phyloP scores from a whole-genome alignment of 2,329 filamentous ascomycete genomes.

The Colletotrichum sansevieriae region DNA sequence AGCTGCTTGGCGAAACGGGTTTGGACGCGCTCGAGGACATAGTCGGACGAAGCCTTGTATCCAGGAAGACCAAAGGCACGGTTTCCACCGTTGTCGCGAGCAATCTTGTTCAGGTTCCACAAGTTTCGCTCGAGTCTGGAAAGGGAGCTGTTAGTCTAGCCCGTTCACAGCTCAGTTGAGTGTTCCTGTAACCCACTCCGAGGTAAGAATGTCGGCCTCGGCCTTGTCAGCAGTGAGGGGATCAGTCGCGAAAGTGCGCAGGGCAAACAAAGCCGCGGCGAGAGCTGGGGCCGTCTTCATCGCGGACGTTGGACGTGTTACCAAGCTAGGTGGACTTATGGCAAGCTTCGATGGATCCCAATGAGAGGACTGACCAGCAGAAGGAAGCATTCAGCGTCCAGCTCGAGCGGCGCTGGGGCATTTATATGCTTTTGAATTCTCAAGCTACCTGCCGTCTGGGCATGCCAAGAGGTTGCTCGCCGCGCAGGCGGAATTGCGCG shows the following conservation, averaged over 20 bases:
- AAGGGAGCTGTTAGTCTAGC: not conserved
- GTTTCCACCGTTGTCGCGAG: constrained; percentile 67
- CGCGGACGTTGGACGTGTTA: constrained; percentile 19
- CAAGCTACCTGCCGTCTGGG: constrained; percentile 21
- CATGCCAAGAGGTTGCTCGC: constrained; percentile 24
- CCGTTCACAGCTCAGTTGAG: no score
- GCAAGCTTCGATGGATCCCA: constrained; percentile 29
- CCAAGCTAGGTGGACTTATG: constrained; percentile 2
- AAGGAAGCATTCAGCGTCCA: rapidly evolving
- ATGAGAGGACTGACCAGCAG: constrained; percentile 28
- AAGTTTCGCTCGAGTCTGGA: constrained; percentile 66
- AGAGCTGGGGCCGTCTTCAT: constrained; percentile 42
- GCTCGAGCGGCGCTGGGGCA: not conserved
- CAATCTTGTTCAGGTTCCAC: constrained; percentile 67
- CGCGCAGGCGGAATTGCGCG: constrained; percentile 26
- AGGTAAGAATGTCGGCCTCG: constrained; percentile 55
- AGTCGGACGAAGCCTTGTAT: constrained; percentile 70
- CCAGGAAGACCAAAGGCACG: constrained; percentile 71
- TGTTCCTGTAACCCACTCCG: constrained; percentile 49
- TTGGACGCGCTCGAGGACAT: constrained; percentile 61
- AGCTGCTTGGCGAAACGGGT: constrained; percentile 56
- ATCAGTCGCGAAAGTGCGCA: constrained; percentile 44
- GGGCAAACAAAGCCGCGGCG: constrained; percentile 38
- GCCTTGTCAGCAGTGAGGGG: constrained; percentile 55
- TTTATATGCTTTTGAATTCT: constrained; percentile 15